A percentile compares a stretch with the other conserved stretches of the same genome.
phyloP scores from a whole-genome alignment of 305 asterid species.

The Fraxinus xanthoxyloides region DNA sequence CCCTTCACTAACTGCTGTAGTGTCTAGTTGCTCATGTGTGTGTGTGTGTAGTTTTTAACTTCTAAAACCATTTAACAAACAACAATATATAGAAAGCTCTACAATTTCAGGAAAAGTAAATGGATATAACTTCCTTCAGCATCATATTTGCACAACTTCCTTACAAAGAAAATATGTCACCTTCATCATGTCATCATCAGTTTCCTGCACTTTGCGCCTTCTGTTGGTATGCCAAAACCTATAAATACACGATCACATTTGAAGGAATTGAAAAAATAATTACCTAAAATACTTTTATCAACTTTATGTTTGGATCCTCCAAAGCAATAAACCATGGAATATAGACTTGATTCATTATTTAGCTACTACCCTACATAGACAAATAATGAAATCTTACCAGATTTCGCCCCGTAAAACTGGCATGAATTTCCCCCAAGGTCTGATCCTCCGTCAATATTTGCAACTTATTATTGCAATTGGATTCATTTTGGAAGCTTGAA shows the following conservation, averaged over 20 bases:
- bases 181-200: conserved; percentile 17
- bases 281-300: not conserved
- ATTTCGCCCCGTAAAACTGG: conserved; percentile 56
- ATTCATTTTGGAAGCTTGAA: conserved; percentile 30
- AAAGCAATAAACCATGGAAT: not conserved
- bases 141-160: conserved; percentile 25
- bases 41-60: not conserved
- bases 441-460: conserved; percentile 59
- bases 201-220: conserved; percentile 33
- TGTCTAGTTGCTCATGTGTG: conserved; percentile 2
- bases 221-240: conserved; percentile 71
- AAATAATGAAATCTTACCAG: conserved; percentile 45
- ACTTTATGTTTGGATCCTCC: not conserved
- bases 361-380: not conserved
- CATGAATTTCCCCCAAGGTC: conserved; percentile 70
- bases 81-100: conserved; percentile 16
- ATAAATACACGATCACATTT: conserved; percentile 26
- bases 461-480: conserved; percentile 38
- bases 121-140: conserved; percentile 10
- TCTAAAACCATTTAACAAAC: conserved; percentile 18
- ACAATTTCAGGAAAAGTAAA: conserved; percentile 7
- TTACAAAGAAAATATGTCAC: conserved; percentile 8
- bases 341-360: not conserved
- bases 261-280: not conserved
- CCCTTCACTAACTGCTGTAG: conserved; percentile 21